Conservation (phyloP, 179 eudicot species). For the Spergularia azorica region DNA sequence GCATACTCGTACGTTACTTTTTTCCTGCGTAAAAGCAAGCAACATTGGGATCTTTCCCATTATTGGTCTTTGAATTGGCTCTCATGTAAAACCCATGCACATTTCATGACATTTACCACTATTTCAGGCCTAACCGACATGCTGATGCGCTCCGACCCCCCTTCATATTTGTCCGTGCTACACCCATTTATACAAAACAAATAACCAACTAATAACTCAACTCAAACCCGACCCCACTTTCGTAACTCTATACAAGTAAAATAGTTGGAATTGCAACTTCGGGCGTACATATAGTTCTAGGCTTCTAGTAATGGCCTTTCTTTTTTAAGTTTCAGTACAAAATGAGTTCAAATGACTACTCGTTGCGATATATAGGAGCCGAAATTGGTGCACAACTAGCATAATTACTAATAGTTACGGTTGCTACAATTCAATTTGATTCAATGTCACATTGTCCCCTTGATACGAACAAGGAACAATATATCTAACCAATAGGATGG, state of each 20-base stretch:
- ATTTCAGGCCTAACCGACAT: slow-evolving; percentile 17
- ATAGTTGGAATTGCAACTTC: no score
- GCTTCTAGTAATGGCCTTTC: no score
- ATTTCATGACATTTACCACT: slow-evolving; percentile 34
- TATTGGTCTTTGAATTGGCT: slow-evolving; percentile 24
- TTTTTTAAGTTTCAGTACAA: no score
- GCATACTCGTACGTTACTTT: neutral
- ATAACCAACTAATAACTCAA: neutral
- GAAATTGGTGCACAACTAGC: no score
- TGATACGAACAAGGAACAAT: slow-evolving; percentile 15
- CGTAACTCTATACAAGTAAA: neutral
- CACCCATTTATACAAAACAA: neutral
- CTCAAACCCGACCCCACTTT: slow-evolving; percentile 11
- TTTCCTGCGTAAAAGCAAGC: neutral
- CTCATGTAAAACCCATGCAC: slow-evolving; percentile 21
- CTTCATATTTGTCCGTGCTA: neutral
- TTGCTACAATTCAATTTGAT: neutral
- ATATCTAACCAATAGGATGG: neutral
- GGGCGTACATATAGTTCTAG: no score
- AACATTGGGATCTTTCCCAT: slow-evolving; percentile 5
- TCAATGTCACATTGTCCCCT: slow-evolving; percentile 19
- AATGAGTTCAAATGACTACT: no score
- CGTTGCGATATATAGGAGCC: no score
- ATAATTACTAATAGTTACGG: no score
- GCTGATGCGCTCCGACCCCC: slow-evolving; percentile 6